A percentile compares a stretch with the other conserved stretches of the same genome.
Conservation (phyloP, 148 eudicot genomes). For the Fallopia convolvulus region DNA sequence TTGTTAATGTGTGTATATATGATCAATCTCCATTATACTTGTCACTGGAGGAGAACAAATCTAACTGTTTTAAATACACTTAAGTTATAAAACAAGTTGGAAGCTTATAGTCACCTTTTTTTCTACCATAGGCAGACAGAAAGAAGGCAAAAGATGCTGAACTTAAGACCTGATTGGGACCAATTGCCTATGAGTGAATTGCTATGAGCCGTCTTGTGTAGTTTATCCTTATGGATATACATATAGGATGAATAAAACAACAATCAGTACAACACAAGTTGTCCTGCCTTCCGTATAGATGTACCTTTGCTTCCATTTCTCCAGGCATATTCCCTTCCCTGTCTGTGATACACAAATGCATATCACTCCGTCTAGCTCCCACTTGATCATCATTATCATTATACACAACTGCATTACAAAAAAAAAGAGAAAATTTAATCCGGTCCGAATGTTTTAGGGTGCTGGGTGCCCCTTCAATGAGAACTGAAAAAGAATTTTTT, state of each 20-base stretch:
- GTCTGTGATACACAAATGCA: not conserved
- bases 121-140: not conserved
- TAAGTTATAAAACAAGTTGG: too few relatives aligned
- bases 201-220: not conserved
- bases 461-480: too few relatives aligned
- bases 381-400: not conserved
- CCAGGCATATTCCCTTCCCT: not conserved
- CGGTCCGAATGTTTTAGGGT: too few relatives aligned
- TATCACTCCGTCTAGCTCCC: not conserved
- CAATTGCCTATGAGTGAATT: not conserved
- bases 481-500: too few relatives aligned
- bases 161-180: not conserved
- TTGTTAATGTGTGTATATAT: too few relatives aligned
- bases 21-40: too few relatives aligned
- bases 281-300: not conserved
- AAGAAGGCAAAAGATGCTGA: not conserved
- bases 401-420: not conserved
- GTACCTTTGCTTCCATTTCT: not conserved
- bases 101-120: not conserved
- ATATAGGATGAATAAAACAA: too few relatives aligned
- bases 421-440: too few relatives aligned
- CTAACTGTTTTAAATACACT: too few relatives aligned
- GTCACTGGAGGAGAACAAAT: too few relatives aligned
- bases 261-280: not conserved
- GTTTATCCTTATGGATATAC: not conserved